These are phyloP conservation scores for Phytopythium oedochilum DNA, from an alignment of 352 stramenopile genomes.

Conservation along the genomic window DNA sequence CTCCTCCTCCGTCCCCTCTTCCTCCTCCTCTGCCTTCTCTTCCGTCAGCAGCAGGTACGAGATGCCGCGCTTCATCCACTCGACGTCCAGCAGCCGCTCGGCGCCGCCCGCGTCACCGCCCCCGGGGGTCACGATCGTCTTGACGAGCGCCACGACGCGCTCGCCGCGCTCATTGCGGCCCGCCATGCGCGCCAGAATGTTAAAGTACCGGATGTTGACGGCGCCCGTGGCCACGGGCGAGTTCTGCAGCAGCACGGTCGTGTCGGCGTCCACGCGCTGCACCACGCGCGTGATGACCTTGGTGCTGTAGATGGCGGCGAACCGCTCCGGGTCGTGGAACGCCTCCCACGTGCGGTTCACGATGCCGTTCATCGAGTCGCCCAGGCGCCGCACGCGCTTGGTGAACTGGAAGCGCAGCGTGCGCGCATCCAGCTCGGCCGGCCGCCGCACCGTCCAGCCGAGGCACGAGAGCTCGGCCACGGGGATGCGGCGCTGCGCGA, in stretches of 20 bases:
- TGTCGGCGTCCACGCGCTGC: constrained; percentile 26
- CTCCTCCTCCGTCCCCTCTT: background rate
- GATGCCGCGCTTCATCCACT: constrained; percentile 43
- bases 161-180: constrained; percentile 22
- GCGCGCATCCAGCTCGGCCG: constrained; percentile 14
- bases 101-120: constrained; percentile 13
- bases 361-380: constrained; percentile 35
- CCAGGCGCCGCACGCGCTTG: constrained; percentile 25
- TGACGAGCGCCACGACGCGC: constrained; percentile 33
- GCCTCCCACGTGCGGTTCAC: constrained; percentile 34
- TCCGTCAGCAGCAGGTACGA: constrained; percentile 37
- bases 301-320: constrained; percentile 37
- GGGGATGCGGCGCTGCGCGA: constrained; percentile 20
- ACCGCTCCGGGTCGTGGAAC: constrained; percentile 31
- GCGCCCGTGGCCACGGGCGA: constrained; percentile 19
- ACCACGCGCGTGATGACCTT: constrained; percentile 30
- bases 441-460: constrained; percentile 29
- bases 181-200: constrained; percentile 28
- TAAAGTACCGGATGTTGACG: constrained; percentile 37
- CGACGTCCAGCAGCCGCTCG: constrained; percentile 26
- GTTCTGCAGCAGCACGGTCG: constrained; percentile 38
- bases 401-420: constrained; percentile 41
- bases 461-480: constrained; percentile 29
- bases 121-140: constrained; percentile 33
- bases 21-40: constrained; percentile 1